phyloP scores from a whole-genome alignment of 2,329 filamentous ascomycete genomes.

The Paraconiothyrium brasiliense region DNA sequence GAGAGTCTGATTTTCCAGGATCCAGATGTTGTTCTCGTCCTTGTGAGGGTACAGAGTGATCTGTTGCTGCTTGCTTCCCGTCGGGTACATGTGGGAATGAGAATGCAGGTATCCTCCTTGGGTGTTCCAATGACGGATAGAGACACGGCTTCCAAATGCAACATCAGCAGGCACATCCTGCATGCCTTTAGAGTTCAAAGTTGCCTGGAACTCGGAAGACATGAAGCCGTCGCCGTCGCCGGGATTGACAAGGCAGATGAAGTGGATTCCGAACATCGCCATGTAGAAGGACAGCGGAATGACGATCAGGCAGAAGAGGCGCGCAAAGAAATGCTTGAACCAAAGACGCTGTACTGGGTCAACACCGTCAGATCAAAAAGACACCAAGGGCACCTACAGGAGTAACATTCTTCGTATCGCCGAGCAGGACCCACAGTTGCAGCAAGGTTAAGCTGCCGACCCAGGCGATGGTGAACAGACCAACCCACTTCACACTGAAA shows the following conservation, averaged over 20 bases:
- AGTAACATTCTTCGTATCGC: conserved; percentile 86
- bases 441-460: conserved; percentile 88
- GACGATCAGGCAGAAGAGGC: conserved; percentile 88
- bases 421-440: conserved; percentile 94
- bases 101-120: conserved; percentile 98
- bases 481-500: conserved; percentile 98
- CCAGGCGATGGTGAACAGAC: conserved; percentile 98
- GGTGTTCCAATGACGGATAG: conserved; percentile 92
- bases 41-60: conserved; percentile 99
- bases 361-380: not conserved
- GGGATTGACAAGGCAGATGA: conserved; percentile 89
- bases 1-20: conserved; percentile 95
- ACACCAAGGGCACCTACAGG: conserved; percentile 61
- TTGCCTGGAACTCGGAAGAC: conserved; percentile 99
- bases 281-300: conserved; percentile 92
- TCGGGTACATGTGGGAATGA: conserved; percentile 96
- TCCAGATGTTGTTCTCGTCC: conserved; percentile 96
- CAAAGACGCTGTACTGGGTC: conserved; percentile 70
- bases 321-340: conserved; percentile 93
- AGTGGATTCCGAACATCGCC: conserved; percentile 97
- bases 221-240: conserved; percentile 99
- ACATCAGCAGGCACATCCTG: conserved; percentile 93
- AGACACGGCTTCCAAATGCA: conserved; percentile 84
- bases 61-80: conserved; percentile 97
- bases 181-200: conserved; percentile 96